Evolutionary conservation across 192 early-diverging fungal genomes (phyloP), one percentile per base, ranked within the genome.

Genomic region (Jimgerdemannia flammicorona): DNA sequence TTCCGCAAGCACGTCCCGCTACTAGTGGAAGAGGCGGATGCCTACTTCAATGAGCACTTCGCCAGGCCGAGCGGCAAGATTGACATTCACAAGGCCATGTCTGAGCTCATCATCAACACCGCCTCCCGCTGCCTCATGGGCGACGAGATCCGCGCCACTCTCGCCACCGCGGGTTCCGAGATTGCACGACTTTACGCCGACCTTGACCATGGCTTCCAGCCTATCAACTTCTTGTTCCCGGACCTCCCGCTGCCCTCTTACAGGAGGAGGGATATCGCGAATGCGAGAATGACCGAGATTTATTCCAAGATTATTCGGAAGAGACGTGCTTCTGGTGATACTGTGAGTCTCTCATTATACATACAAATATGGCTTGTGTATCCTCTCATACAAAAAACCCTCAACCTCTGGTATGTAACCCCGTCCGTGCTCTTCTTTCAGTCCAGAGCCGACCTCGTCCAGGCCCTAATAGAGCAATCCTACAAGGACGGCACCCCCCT

Each of bases 121-220:
- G 98, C 98, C 43, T 94, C 95, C 69, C 90, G 94, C 77, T 96
- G 95, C 77, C 87, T 99, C 78, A 90, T 97, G 90, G 98, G 98
- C 74, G 91, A 93, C 66, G 96, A 99, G 84, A 94, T 99, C 80
- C 91, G 96, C 54, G 75, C 90, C 44, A 87, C 92, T 78, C 84
- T 99, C 77, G 59, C 20, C 17, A 39, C 72, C 18, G 73, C 67
- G 3, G 68, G 39, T 43, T 8, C 3, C 64, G 80, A 84, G 89
- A 90, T 97, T 64, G 96, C 98, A 14, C 87, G 96, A 70, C 85
- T 97, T 39, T 99, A 96, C 90, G 92, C 96, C 84, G 95, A 97
- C 79, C 88, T 99, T 43, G 98, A 99, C 84, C 86, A 87, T 65
- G 96, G 96, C 70, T 95, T 99, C 79, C 88, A 91, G 59, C 98